These are phyloP conservation scores for Candida railenensis DNA, from an alignment of 805 yeast species.

Conservation along the genomic window DNA sequence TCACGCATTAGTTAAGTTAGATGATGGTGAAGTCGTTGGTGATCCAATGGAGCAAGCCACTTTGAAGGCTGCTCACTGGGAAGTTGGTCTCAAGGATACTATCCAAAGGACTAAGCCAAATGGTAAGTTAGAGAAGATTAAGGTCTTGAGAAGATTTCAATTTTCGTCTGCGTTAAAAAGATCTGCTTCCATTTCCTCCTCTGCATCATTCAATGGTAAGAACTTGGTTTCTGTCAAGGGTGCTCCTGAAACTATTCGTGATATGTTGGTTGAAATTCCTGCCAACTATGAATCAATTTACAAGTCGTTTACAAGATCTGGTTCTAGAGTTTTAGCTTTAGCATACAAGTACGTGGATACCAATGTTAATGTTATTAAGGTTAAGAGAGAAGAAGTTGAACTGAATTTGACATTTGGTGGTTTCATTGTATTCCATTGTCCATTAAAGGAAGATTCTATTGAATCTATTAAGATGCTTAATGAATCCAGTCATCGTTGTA, in stretches of 20 bases:
- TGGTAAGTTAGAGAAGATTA: conserved; percentile 48
- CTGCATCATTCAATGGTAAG: conserved; percentile 43
- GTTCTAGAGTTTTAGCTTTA: conserved; percentile 94
- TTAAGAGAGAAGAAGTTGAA: conserved; percentile 78
- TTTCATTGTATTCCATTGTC: conserved; percentile 95
- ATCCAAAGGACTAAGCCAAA: conserved; percentile 44
- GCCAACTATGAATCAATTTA: conserved; percentile 77
- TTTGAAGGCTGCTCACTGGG: conserved; percentile 83
- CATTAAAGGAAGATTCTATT: conserved; percentile 89
- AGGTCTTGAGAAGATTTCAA: conserved; percentile 90
- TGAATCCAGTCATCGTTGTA: conserved; percentile 91
- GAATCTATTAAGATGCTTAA: conserved; percentile 89
- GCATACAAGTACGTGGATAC: conserved; percentile 75
- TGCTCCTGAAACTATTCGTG: conserved; percentile 94
- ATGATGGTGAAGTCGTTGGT: conserved; percentile 97
- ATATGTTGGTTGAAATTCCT: conserved; percentile 72
- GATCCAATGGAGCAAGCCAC: conserved; percentile 99
- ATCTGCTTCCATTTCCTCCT: conserved; percentile 78
- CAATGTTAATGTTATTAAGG: conserved; percentile 47
- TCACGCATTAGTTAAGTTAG: conserved; percentile 90
- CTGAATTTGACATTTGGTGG: conserved; percentile 78
- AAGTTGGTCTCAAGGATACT: conserved; percentile 71
- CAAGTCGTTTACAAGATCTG: conserved; percentile 90
- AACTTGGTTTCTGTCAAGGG: conserved; percentile 88
- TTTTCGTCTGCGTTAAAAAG: conserved; percentile 95